These are phyloP conservation scores for Helichrysum umbraculigerum DNA, from an alignment of 129 eudicot species.

Conservation along the genomic window DNA sequence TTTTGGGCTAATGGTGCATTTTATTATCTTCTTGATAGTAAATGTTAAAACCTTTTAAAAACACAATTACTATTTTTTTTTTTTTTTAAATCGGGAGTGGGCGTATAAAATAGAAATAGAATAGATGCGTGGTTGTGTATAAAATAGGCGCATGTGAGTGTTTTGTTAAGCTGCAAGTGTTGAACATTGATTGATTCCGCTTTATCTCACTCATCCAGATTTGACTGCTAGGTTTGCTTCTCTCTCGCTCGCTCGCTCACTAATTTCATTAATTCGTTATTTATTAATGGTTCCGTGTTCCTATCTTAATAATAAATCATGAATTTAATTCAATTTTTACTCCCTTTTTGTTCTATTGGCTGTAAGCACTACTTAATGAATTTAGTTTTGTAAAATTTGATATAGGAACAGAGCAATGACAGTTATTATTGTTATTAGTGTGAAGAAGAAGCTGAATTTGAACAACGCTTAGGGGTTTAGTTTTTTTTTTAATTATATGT, in stretches of 20 bases:
- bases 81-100: neutral
- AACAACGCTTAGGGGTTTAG: neutral
- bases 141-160: neutral
- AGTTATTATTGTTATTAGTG: neutral
- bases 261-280: neutral
- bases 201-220: neutral
- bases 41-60: neutral
- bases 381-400: neutral
- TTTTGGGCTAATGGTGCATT: neutral
- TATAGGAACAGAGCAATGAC: neutral
- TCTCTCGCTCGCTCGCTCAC: neutral
- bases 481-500: too few relatives aligned
- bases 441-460: neutral
- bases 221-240: neutral
- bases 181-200: neutral
- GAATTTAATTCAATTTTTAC: too few relatives aligned
- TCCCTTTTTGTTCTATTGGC: neutral
- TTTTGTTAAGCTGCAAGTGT: neutral
- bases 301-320: neutral
- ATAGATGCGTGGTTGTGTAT: neutral
- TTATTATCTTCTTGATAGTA: too few relatives aligned
- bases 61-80: neutral
- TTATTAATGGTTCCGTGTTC: neutral
- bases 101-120: neutral
- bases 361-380: neutral